These are phyloP conservation scores for Azolla pinnata DNA, from an alignment of 75 land plant species.

Conservation along the genomic window DNA sequence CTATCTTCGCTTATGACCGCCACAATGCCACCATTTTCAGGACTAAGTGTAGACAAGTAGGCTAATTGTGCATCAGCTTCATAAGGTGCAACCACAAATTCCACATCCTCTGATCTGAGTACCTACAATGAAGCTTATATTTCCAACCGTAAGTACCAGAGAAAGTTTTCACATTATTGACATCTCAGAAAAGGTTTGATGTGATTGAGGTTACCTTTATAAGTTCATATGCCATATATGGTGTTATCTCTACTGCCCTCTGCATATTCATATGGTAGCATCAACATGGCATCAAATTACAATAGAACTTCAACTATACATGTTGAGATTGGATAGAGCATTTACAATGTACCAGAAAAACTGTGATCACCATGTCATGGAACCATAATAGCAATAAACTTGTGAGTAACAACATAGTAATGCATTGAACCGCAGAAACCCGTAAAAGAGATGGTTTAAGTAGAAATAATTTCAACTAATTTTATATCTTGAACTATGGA, in stretches of 20 bases:
- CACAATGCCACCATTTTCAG: conserved; percentile 48
- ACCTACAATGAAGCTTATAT: conserved; percentile 39
- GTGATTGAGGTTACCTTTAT: conserved; percentile 39
- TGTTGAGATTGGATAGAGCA: too few species aligned
- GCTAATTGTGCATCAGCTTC: conserved; percentile 94
- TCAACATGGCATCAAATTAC: too few species aligned
- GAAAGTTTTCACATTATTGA: neutral
- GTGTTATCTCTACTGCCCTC: conserved; percentile 73
- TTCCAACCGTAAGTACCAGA: neutral
- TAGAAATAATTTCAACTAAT: too few species aligned
- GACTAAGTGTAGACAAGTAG: conserved; percentile 40
- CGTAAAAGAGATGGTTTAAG: too few species aligned
- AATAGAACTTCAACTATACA: too few species aligned
- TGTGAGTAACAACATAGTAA: too few species aligned
- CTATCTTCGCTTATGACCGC: conserved; percentile 91
- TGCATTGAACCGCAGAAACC: too few species aligned
- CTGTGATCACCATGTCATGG: too few species aligned
- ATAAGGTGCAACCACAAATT: conserved; percentile 82
- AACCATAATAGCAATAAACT: too few species aligned
- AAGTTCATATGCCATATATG: conserved; percentile 66
- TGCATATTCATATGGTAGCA: too few species aligned
- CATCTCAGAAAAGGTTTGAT: neutral
- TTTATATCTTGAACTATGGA: too few species aligned
- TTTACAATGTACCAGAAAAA: too few species aligned
- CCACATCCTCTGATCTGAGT: conserved; percentile 50